These are phyloP conservation scores for Hygrophoropsis aurantiaca DNA, from an alignment of 768 basidiomycete species.

Conservation along the genomic window DNA sequence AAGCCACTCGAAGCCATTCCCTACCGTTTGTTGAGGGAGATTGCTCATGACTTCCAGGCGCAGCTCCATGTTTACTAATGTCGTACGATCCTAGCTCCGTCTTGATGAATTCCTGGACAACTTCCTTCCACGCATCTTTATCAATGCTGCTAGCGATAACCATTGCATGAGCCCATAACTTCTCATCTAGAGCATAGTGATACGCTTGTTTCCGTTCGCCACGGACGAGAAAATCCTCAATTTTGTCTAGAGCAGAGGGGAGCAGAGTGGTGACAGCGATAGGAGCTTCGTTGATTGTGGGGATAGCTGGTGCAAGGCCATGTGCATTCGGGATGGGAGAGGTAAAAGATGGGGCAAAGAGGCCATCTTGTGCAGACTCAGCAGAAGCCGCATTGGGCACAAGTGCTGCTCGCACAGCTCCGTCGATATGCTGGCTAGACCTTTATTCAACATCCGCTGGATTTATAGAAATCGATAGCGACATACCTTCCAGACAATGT, in stretches of 20 bases:
- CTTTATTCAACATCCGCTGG: no score
- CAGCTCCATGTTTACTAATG: slow-evolving; percentile 12
- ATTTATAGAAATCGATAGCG: neutral
- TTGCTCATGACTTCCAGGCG: slow-evolving; percentile 18
- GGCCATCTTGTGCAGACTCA: slow-evolving; percentile 20
- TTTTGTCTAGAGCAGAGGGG: slow-evolving; percentile 67
- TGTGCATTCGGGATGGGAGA: slow-evolving; percentile 21
- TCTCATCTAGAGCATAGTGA: slow-evolving; percentile 83
- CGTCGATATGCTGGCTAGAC: slow-evolving; percentile 64
- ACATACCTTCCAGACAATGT: slow-evolving; percentile 78
- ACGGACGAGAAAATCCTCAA: slow-evolving; percentile 75
- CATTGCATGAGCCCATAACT: slow-evolving; percentile 95
- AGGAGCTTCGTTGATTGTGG: slow-evolving; percentile 44
- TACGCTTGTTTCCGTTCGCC: slow-evolving; percentile 88
- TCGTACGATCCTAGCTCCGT: slow-evolving; percentile 62
- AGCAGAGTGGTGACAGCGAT: slow-evolving; percentile 60
- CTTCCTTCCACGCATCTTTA: slow-evolving; percentile 91
- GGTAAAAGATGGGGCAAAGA: slow-evolving; percentile 30
- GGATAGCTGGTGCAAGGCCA: slow-evolving; percentile 11
- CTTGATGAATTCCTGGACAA: slow-evolving; percentile 80
- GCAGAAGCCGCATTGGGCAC: slow-evolving; percentile 52
- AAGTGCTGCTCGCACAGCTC: slow-evolving; percentile 71
- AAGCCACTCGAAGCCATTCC: slow-evolving; percentile 77
- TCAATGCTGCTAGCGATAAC: slow-evolving; percentile 91
- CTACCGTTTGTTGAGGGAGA: slow-evolving; percentile 45